A percentile compares a stretch with the other conserved stretches of the same genome.
phyloP scores from a whole-genome alignment of 2,329 filamentous ascomycete species.

The Dactylonectria estremocensis region DNA sequence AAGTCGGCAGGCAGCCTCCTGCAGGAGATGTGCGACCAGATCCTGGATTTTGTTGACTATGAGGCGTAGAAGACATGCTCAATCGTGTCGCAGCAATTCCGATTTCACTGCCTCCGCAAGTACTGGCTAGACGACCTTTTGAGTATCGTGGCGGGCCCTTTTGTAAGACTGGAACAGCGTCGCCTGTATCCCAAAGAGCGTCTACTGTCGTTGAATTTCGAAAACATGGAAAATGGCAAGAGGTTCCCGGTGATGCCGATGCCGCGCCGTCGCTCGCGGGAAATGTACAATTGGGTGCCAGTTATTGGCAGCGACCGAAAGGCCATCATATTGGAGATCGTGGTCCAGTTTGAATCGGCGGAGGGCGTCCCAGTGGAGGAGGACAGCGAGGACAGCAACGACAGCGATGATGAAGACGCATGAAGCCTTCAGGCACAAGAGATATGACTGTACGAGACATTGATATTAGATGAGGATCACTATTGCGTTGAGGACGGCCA shows the following conservation, averaged over 20 bases:
- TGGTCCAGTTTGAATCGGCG: constrained; percentile 9
- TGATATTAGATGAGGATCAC: too few species aligned
- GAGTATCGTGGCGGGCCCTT: constrained; percentile 30
- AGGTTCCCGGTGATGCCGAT: constrained; percentile 5
- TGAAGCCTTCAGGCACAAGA: not conserved
- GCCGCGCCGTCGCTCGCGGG: not conserved
- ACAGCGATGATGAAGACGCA: not conserved
- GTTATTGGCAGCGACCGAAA: constrained; percentile 22
- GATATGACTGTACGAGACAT: constrained; percentile 5
- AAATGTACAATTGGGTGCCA: constrained; percentile 23
- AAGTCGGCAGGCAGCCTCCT: constrained; percentile 28
- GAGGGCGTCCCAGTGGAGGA: not conserved
- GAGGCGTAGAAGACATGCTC: constrained; percentile 40
- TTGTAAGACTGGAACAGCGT: not conserved
- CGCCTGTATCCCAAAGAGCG: not conserved
- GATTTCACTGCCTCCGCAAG: constrained; percentile 31
- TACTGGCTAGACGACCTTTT: constrained; percentile 34
- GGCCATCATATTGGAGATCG: constrained; percentile 18
- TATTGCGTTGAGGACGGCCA: too few species aligned
- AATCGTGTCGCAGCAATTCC: constrained; percentile 30
- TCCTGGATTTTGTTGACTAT: constrained; percentile 40
- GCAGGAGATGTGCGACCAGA: constrained; percentile 31
- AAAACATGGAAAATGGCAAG: constrained; percentile 33
- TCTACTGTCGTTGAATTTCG: constrained; percentile 27
- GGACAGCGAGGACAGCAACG: constrained; percentile 1